Conservation (phyloP, 106 monocot species). For the Acanthochlamys bracteata region DNA sequence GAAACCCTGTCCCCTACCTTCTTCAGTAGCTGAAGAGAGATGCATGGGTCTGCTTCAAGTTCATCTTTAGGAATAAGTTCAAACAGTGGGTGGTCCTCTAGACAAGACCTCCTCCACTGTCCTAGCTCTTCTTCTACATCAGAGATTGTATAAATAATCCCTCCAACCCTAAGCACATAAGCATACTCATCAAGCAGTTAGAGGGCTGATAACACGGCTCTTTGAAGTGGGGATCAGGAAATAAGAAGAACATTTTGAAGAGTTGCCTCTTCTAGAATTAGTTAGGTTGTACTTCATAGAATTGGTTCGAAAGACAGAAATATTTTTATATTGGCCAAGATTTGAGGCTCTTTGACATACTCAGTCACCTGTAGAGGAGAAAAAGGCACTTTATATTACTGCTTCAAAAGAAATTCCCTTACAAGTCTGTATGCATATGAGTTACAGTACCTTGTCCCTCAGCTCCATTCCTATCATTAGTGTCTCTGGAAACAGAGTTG, state of each 20-base stretch:
- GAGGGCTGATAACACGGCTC: slow-evolving; percentile 84
- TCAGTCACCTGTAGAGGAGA: slow-evolving; percentile 63
- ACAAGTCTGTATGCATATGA: neutral
- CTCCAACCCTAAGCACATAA: slow-evolving; percentile 58
- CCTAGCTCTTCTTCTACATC: slow-evolving; percentile 98
- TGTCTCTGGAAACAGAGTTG: slow-evolving; percentile 69
- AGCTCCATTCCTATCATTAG: slow-evolving; percentile 99
- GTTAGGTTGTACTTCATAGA: slow-evolving; percentile 96
- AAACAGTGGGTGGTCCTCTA: slow-evolving; percentile 89
- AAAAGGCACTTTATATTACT: neutral
- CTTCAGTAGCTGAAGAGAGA: slow-evolving; percentile 69
- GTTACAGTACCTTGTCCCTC: slow-evolving; percentile 65
- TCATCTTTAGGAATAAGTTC: slow-evolving; percentile 47
- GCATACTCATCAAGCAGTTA: slow-evolving; percentile 93
- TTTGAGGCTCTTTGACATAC: slow-evolving; percentile 87
- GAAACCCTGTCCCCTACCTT: slow-evolving; percentile 85
- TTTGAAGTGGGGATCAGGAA: slow-evolving; percentile 97
- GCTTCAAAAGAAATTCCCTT: neutral
- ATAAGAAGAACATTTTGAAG: slow-evolving; percentile 91
- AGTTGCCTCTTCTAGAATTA: slow-evolving; percentile 87
- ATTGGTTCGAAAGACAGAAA: slow-evolving; percentile 89
- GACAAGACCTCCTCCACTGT: slow-evolving; percentile 76
- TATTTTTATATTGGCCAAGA: slow-evolving; percentile 67
- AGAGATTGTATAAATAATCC: slow-evolving; percentile 79
- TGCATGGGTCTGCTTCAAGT: slow-evolving; percentile 56